Evolutionary conservation across 768 basidiomycete genomes (phyloP), one percentile per base, ranked within the genome.

Genomic region (Xerocomellus intermedius): DNA sequence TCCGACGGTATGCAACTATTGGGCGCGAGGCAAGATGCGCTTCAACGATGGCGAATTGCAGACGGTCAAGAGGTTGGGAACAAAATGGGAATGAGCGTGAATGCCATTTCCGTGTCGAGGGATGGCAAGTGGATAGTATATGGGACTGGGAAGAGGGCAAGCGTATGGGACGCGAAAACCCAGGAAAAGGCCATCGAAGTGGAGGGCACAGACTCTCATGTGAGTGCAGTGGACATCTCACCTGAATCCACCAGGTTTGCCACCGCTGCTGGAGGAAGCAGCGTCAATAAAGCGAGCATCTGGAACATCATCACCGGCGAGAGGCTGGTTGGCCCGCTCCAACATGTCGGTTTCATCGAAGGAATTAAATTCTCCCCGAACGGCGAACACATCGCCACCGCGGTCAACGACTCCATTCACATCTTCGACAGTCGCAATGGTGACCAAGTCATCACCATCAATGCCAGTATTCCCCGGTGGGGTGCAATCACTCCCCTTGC

Each of bases 81-180:
- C 2, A 37, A 8, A 32, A 38, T n/a, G n/a, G 7, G 0, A 17
- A 3, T 7, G 14, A 1, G 7, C 0, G 21, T 13, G 1, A 6
- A 5, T 2, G 19, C 42, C 2, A 17, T 54, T n/a, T 19, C 46
- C 3, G 30, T 43, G 35, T 57, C 56, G 1, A 32, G 21, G 9
- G 42, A 57, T 26, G 2, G 7, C 13, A 50, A 39, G n/a, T 56
- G 47, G 53, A 26, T 56, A 8, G 56, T 41, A 1, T 39, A 39
- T 2, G 56, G 32, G 13, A 44, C 38, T 0, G 5, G 2, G 0
- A 1, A 2, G 2, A 46, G 50, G 8, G 52, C 44, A 12, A 55
- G 21, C 3, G 52, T 55, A 1, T 55, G 52, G 56, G 36, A 55
- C 2, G 50, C 5, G 3, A 7, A 38, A 24, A 47, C n/a, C 5